Percentiles rank a stretch among this genome's conserved stretches.
Conservation (phyloP, 345 rosid species). For the Eucalyptus brandiana region DNA sequence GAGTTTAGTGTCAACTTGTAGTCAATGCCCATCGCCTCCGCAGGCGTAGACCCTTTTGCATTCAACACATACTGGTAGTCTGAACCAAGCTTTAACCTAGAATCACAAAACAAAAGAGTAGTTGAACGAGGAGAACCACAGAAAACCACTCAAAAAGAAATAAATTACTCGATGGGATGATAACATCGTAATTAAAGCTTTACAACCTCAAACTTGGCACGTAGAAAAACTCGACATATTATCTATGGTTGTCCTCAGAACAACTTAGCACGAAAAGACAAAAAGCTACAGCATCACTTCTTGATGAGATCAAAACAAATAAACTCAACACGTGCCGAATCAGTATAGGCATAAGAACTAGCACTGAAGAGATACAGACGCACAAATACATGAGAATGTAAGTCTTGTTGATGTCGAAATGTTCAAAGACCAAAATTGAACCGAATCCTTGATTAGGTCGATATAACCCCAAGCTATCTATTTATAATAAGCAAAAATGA, state of each 20-base stretch:
- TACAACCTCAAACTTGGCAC: background rate
- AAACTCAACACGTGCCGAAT: background rate
- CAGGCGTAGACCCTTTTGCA: conserved; percentile 38
- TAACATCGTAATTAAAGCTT: background rate
- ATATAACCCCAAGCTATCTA: too few relatives aligned
- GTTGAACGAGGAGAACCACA: background rate
- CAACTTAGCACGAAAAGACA: background rate
- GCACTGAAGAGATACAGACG: background rate
- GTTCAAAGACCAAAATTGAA: too few relatives aligned
- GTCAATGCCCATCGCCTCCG: conserved; percentile 71
- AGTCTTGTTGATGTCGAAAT: too few relatives aligned
- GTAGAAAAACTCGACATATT: background rate
- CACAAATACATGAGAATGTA: background rate
- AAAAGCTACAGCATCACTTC: background rate
- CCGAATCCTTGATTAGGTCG: too few relatives aligned
- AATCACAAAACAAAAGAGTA: background rate
- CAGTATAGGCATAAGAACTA: background rate
- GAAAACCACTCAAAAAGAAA: background rate
- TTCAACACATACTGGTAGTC: conserved; percentile 42
- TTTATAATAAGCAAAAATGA: too few relatives aligned
- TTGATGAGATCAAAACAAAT: background rate
- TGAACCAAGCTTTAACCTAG: background rate
- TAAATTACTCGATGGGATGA: background rate
- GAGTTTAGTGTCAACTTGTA: conserved; percentile 56
- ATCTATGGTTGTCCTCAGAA: background rate